Evolutionary conservation across 164 flowering plant species (phyloP).

Genomic region (Macadamia integrifolia): DNA sequence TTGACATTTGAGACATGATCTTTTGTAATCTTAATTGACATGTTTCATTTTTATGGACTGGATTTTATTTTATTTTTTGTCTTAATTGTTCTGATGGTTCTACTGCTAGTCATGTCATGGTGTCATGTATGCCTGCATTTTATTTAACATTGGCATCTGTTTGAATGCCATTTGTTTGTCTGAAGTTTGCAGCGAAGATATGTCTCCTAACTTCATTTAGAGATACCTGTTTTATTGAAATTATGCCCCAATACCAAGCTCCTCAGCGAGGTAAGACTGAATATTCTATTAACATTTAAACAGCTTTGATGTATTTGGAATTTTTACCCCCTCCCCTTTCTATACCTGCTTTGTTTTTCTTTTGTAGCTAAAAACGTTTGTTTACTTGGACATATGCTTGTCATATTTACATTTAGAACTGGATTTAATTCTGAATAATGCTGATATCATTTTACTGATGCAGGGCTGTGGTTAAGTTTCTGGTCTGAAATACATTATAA

Average conservation of each 20-base stretch:
- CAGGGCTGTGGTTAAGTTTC: slow-evolving; percentile 90
- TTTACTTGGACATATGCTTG: background rate
- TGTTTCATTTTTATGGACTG: background rate
- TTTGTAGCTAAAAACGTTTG: background rate
- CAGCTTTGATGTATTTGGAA: no score
- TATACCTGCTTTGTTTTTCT: no score
- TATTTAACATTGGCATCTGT: background rate
- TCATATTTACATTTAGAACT: background rate
- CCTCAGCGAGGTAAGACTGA: slow-evolving; percentile 57
- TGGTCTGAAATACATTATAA: slow-evolving; percentile 97
- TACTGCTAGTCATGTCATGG: background rate
- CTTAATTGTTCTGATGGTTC: background rate
- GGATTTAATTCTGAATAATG: background rate
- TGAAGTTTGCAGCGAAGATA: slow-evolving; percentile 92
- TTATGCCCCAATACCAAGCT: slow-evolving; percentile 56
- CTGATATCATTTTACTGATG: slow-evolving; percentile 11
- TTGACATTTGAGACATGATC: background rate
- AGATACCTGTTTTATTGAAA: slow-evolving; percentile 89
- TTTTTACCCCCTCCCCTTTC: no score
- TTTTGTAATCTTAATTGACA: no score
- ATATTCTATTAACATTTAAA: background rate
- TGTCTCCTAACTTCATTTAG: slow-evolving; percentile 89
- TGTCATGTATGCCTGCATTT: background rate
- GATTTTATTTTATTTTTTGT: background rate
- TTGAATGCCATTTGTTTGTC: slow-evolving; percentile 5